A percentile compares a stretch with the other conserved stretches of the same genome.
Conservation (phyloP, 108 stramenopile genomes). For the Cylindrotheca closterium region DNA sequence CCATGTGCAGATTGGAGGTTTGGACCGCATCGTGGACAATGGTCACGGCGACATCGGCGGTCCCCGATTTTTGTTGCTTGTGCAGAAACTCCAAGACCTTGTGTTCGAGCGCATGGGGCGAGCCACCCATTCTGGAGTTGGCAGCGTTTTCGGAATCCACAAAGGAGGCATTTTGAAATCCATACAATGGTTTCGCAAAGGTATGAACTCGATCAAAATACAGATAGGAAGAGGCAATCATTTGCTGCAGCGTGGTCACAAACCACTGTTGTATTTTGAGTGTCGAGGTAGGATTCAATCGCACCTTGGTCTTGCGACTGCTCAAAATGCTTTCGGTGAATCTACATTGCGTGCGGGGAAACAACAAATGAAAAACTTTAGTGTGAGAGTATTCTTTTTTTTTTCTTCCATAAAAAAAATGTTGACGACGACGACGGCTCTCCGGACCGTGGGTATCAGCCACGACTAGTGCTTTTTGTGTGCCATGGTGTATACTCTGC, state of each 20-base stretch:
- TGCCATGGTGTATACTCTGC: constrained; percentile 18
- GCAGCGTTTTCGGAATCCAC: not conserved
- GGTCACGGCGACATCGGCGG: constrained; percentile 3
- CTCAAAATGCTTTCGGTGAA: constrained; percentile 11
- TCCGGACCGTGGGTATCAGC: constrained; percentile 25
- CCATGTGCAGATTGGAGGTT: constrained; percentile 17
- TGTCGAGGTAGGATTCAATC: not conserved
- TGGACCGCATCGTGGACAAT: constrained; percentile 17
- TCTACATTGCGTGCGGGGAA: not conserved
- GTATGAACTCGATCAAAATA: constrained; percentile 12
- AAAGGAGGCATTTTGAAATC: constrained; percentile 5
- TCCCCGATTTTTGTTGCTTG: constrained; percentile 8
- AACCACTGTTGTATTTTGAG: constrained; percentile 5
- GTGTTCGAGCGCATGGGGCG: constrained; percentile 5
- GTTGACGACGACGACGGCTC: constrained; percentile 40
- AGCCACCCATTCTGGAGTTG: not conserved
- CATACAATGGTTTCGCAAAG: constrained; percentile 22
- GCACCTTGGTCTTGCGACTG: constrained; percentile 6
- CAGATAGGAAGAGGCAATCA: constrained; percentile 2
- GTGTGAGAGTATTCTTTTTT: no score
- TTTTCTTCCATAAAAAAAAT: constrained; percentile 6
- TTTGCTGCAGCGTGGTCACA: not conserved
- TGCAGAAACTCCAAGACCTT: constrained; percentile 10
- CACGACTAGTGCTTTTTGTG: constrained; percentile 43
- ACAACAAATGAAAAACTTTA: constrained; percentile 1